Conservation (phyloP, 1,284 basidiomycete genomes). For the Kwoniella shivajii region DNA sequence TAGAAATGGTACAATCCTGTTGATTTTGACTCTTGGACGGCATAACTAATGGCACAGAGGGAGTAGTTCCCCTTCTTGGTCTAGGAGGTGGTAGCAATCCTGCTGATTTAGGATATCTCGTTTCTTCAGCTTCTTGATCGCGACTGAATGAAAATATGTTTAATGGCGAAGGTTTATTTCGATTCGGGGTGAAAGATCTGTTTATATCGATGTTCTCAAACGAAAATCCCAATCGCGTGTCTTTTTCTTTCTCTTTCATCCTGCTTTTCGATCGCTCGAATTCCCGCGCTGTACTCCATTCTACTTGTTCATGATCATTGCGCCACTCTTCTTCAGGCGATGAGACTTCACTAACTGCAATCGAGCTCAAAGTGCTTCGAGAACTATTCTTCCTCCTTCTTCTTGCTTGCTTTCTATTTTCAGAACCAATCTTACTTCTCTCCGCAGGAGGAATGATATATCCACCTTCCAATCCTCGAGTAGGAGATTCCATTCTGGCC, state of each 20-base stretch:
- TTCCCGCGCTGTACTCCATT: not conserved
- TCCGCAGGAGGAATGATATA: slow-evolving; percentile 22
- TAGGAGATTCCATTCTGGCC: not conserved
- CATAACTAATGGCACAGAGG: not conserved
- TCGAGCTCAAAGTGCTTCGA: slow-evolving; percentile 3
- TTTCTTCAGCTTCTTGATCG: not conserved
- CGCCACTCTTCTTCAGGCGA: not conserved
- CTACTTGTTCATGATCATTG: not conserved
- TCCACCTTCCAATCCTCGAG: not conserved
- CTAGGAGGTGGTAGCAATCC: slow-evolving; percentile 2
- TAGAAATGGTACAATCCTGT: not conserved
- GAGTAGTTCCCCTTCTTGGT: not conserved
- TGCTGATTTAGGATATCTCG: slow-evolving; percentile 1
- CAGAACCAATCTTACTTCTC: slow-evolving; percentile 15
- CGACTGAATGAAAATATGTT: not conserved
- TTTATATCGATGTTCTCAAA: not conserved
- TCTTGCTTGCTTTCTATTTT: not conserved
- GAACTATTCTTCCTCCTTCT: not conserved
- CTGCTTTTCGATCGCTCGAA: not conserved
- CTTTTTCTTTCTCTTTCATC: not conserved
- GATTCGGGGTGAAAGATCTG: not conserved
- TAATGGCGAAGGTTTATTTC: not conserved
- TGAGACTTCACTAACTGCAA: slow-evolving; percentile 8
- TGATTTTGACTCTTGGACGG: not conserved
- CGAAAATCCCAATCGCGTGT: not conserved